Evolutionary conservation across 2,329 filamentous ascomycete genomes (phyloP).

Genomic region (Phaeophleospora eucalypticola): DNA sequence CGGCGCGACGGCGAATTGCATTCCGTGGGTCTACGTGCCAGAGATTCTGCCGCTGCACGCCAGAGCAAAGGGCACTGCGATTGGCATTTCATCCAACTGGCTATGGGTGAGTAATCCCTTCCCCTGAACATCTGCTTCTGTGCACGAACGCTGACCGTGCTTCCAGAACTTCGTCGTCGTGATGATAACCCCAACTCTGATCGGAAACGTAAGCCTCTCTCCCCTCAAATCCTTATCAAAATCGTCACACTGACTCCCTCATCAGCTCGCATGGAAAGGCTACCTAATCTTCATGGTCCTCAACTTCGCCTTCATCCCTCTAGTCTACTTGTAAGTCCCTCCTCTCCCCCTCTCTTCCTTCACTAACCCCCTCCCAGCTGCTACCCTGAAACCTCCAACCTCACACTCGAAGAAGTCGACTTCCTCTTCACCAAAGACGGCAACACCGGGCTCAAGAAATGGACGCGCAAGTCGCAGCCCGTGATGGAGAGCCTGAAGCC

Average conservation of each 20-base stretch:
- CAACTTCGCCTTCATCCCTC: constrained; percentile 44
- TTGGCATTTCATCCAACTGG: constrained; percentile 50
- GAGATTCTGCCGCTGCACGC: constrained; percentile 50
- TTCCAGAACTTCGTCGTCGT: constrained; percentile 48
- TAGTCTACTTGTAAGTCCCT: constrained; percentile 42
- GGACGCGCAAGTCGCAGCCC: constrained; percentile 20
- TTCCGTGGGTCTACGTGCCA: constrained; percentile 50
- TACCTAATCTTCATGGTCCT: constrained; percentile 52
- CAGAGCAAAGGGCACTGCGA: constrained; percentile 48
- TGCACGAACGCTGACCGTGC: too few relatives aligned
- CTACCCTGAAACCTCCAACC: constrained; percentile 41
- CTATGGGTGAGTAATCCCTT: constrained; percentile 38
- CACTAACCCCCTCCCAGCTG: constrained; percentile 1
- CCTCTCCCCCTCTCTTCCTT: not conserved
- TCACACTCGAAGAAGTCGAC: constrained; percentile 45
- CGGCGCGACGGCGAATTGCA: constrained; percentile 44
- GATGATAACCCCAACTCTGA: constrained; percentile 50
- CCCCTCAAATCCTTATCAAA: too few relatives aligned
- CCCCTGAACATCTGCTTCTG: too few relatives aligned
- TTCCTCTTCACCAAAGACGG: constrained; percentile 37
- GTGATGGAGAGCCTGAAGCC: constrained; percentile 25
- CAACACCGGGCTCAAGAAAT: constrained; percentile 20
- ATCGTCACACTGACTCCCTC: constrained; percentile 21
- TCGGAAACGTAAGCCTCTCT: constrained; percentile 31
- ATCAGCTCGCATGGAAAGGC: constrained; percentile 46